phyloP scores from a whole-genome alignment of 1,284 basidiomycete genomes.

The Dichomitus squalens region DNA sequence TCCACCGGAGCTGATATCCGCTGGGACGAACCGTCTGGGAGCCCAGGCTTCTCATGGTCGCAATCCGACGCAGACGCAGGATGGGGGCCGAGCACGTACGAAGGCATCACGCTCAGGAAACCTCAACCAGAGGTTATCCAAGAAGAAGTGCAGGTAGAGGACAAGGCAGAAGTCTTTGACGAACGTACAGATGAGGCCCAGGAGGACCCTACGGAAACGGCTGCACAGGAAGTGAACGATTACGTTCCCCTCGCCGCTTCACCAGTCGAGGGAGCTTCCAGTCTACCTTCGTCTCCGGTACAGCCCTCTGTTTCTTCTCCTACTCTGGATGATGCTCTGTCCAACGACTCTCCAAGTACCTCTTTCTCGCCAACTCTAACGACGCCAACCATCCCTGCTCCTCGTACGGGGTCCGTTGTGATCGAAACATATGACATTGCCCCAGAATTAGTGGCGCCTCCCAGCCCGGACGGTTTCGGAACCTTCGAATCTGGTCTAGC shows the following conservation, averaged over 20 bases:
- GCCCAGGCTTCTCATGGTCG: conserved; percentile 34
- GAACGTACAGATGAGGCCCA: background rate
- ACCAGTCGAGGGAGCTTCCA: background rate
- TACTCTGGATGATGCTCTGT: conserved; percentile 9
- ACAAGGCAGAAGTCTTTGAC: background rate
- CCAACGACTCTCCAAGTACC: background rate
- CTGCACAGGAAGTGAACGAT: conserved; percentile 4
- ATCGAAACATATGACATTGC: conserved; percentile 3
- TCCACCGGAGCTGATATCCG: conserved; percentile 43
- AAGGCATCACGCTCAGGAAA: conserved; percentile 37
- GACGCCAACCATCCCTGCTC: conserved; percentile 3
- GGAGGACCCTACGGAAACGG: background rate
- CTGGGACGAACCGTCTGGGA: conserved; percentile 50
- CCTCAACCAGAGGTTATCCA: conserved; percentile 12
- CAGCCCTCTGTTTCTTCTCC: conserved; percentile 8
- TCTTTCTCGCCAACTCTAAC: background rate
- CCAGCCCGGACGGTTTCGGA: conserved; percentile 61
- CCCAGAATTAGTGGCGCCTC: conserved; percentile 21
- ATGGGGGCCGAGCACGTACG: conserved; percentile 39
- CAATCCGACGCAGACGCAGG: conserved; percentile 29
- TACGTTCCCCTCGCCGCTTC: background rate
- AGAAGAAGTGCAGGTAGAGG: conserved; percentile 6
- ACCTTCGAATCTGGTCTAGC: conserved; percentile 56
- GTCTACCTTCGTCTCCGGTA: background rate
- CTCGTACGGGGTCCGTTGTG: conserved; percentile 11